These are phyloP conservation scores for Phyllosticta citrichinensis DNA, from an alignment of 2,329 filamentous ascomycete genomes.

Conservation along the genomic window DNA sequence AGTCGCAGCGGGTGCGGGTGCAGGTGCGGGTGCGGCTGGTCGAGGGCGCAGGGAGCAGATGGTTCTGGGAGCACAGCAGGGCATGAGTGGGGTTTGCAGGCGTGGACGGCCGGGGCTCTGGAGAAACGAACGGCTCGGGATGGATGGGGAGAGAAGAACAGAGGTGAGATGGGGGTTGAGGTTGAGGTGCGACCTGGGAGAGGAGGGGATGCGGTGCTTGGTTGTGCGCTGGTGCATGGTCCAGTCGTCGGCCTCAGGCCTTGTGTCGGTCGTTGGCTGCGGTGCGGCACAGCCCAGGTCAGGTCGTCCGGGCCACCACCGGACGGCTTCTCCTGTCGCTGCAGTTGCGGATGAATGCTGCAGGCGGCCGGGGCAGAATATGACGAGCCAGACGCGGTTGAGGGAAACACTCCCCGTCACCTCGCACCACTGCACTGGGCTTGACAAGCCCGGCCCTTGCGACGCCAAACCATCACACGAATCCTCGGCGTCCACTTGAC, in stretches of 20 bases:
- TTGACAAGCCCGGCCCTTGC: too few species aligned
- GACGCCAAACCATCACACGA: too few species aligned
- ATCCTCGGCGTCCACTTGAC: too few species aligned
- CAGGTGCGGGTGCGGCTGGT: background rate
- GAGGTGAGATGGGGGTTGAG: background rate
- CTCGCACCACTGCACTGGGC: too few species aligned
- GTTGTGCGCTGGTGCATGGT: background rate
- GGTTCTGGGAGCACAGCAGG: background rate
- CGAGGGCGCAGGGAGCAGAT: background rate
- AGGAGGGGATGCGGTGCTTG: background rate
- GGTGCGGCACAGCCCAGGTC: background rate
- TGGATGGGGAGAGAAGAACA: background rate
- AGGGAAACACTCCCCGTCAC: too few species aligned
- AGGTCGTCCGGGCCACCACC: too few species aligned
- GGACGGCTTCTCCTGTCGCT: background rate
- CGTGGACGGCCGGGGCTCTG: background rate
- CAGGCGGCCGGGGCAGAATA: too few species aligned
- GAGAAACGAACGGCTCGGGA: background rate
- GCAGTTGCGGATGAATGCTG: too few species aligned
- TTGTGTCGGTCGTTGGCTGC: background rate
- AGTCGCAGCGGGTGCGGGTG: background rate
- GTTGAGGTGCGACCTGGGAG: background rate
- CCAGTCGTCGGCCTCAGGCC: background rate
- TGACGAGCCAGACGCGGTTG: too few species aligned
- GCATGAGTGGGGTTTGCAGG: background rate